Base-by-base conservation (phyloP, 2,329 filamentous ascomycete species). In the Bipolaris sorokiniana region DNA sequence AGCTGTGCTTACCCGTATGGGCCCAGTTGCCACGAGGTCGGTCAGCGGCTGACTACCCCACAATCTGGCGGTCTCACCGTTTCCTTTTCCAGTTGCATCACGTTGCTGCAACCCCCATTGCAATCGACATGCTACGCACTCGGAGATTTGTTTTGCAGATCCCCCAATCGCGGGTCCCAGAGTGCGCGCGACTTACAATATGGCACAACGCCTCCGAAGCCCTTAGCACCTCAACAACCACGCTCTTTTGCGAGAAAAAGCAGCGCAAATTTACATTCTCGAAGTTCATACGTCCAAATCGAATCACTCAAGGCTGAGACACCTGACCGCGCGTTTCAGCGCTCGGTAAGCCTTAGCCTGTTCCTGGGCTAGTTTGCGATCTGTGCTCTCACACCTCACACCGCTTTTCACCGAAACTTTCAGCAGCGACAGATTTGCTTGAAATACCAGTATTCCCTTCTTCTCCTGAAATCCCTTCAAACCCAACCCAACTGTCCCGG, bases 361-460 rank as follows among this genome's bases (percentile, higher is more conserved):
- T 59, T 67, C 56, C 53, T 46, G 59, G 62, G 54, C 62, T 72
- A 73, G 70, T 66, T 65, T 54, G 56, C 56, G 65, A 69, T 70
- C 71, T 63, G 71, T 70, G 71, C 70, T 61, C 65, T 63, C 55
- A 69, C 69, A 71, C 68, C 70, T 72, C 71, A 73, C 70, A 75
- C 72, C 71, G 71, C 72, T 73, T 72, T 72, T 75, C 70, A 69
- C 50, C 51, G 59, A 65, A 66, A 64, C 62, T 69, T 69, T 67
- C 31, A 54, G 58, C 64, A 55, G 58, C 59, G 38, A 61, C 63
- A 58, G 58, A 62, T 64, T 65, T 62, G 54, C 65, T 68, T 66
- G 64, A 70, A 67, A 62, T 63, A 62, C 65, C 58, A 48, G 53
- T 45, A 57, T 47, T 52, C 62, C 58, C 65, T 59, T 58, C 55